phyloP scores from a whole-genome alignment of 108 stramenopile genomes.

The Pseudonitzschia pungens region DNA sequence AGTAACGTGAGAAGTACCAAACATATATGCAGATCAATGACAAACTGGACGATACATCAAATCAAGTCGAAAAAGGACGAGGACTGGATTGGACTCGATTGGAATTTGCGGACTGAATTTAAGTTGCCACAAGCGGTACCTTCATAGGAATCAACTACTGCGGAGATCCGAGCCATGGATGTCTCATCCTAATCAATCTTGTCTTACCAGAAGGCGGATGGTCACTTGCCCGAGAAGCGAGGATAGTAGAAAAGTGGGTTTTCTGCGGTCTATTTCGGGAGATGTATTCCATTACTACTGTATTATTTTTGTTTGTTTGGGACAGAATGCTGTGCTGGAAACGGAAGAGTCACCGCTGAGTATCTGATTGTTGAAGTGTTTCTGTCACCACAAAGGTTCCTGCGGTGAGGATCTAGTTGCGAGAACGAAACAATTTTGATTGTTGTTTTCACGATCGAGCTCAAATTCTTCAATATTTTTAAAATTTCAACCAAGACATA shows the following conservation, averaged over 20 bases:
- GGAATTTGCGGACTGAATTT: not conserved
- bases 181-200: not conserved
- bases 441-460: too few species aligned
- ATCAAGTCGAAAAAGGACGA: too few species aligned
- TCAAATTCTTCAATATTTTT: too few species aligned
- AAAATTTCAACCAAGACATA: too few species aligned
- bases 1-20: not conserved
- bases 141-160: not conserved
- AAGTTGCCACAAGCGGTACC: not conserved
- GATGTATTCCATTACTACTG: not conserved
- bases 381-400: too few species aligned
- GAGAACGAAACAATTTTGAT: too few species aligned
- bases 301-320: too few species aligned
- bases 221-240: not conserved
- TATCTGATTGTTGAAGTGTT: too few species aligned
- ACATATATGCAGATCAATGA: too few species aligned
- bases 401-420: too few species aligned
- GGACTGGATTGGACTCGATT: not conserved
- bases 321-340: not conserved
- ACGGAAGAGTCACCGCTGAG: too few species aligned
- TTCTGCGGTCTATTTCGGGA: not conserved
- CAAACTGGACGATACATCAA: too few species aligned
- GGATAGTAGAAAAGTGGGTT: slow-evolving; percentile 11
- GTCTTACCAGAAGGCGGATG: slow-evolving; percentile 8
- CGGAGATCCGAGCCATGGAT: not conserved